A percentile compares a stretch with the other conserved stretches of the same genome.
These are phyloP conservation scores for Fusarium papillatum DNA, from an alignment of 2,329 filamentous ascomycete genomes.

Conservation along the genomic window DNA sequence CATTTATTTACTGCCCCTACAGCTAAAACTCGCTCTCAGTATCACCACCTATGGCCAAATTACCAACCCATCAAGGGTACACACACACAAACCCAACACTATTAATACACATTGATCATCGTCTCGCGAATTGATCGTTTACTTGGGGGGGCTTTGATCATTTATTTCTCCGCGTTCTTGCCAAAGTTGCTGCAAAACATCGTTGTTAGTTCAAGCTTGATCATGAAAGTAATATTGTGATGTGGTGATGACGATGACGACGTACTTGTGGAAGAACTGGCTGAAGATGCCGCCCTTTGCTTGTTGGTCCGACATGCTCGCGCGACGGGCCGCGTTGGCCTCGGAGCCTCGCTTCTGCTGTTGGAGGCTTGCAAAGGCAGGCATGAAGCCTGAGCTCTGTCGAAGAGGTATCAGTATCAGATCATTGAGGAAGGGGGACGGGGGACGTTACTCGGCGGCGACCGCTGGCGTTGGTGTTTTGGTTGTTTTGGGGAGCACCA, in stretches of 20 bases:
- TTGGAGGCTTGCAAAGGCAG: slow-evolving; percentile 63
- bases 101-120: slow-evolving; percentile 20
- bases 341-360: slow-evolving; percentile 63
- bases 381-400: slow-evolving; percentile 61
- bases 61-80: slow-evolving; percentile 3
- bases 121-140: not conserved
- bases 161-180: slow-evolving; percentile 48
- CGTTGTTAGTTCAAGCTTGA: not conserved
- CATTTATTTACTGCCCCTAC: slow-evolving; percentile 22
- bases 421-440: slow-evolving; percentile 1
- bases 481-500: slow-evolving; percentile 42
- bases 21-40: slow-evolving; percentile 23
- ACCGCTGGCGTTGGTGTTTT: slow-evolving; percentile 30
- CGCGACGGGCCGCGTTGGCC: slow-evolving; percentile 62
- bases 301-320: slow-evolving; percentile 68
- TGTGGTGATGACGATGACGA: slow-evolving; percentile 7
- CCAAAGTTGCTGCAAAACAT: slow-evolving; percentile 47
- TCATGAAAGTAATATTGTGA: not conserved
- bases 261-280: slow-evolving; percentile 72
- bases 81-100: not conserved
- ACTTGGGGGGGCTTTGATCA: not conserved
- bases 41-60: slow-evolving; percentile 9
- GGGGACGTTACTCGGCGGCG: slow-evolving; percentile 47
- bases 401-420: not conserved
- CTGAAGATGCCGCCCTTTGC: slow-evolving; percentile 63